Conservation (phyloP, 108 stramenopile species). For the Nitzschia sp. region DNA sequence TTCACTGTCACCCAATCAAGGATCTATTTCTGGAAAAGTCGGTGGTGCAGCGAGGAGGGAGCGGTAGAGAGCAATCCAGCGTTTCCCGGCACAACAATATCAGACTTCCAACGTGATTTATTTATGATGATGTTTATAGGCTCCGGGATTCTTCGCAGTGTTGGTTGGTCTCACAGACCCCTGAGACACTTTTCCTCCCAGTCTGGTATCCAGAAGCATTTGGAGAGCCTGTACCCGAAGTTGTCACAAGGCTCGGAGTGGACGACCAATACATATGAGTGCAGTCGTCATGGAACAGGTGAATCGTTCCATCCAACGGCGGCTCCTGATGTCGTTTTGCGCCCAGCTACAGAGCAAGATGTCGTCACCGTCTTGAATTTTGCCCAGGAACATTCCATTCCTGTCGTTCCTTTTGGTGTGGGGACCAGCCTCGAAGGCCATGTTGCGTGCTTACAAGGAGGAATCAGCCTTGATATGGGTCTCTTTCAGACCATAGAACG, state of each 20-base stretch:
- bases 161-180: no score
- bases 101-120: no score
- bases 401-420: slow-evolving; percentile 91
- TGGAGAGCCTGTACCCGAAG: slow-evolving; percentile 1
- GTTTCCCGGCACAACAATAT: no score
- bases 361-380: slow-evolving; percentile 58
- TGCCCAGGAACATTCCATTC: slow-evolving; percentile 59
- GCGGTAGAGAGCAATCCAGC: no score
- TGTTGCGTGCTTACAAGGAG: slow-evolving; percentile 51
- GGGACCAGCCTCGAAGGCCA: slow-evolving; percentile 96
- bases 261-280: slow-evolving; percentile 61
- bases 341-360: slow-evolving; percentile 71
- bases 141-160: no score
- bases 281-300: slow-evolving; percentile 73
- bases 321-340: slow-evolving; percentile 76
- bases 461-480: slow-evolving; percentile 69
- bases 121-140: no score
- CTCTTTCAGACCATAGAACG: slow-evolving; percentile 45
- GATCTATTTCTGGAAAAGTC: no score
- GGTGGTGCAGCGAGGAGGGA: no score
- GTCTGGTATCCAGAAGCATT: no score
- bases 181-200: no score
- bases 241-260: slow-evolving; percentile 29
- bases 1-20: no score
- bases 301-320: slow-evolving; percentile 66